Conservation (phyloP, 2,329 filamentous ascomycete species). For the Aspergillus pseudoterreus region DNA sequence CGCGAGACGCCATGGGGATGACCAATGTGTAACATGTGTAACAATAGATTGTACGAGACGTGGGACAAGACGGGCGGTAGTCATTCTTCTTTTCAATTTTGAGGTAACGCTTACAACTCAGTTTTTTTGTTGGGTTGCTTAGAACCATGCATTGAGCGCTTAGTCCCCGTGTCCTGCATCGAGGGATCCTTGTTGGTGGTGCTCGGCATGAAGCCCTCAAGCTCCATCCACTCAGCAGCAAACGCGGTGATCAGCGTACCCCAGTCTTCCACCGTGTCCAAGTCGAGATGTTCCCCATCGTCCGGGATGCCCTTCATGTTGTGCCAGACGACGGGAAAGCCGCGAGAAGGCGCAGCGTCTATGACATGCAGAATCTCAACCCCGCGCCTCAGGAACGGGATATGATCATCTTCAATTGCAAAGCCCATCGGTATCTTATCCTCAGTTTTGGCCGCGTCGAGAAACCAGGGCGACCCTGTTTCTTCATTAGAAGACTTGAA, state of each 20-base stretch:
- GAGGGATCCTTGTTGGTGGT: background rate
- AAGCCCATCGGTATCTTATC: constrained; percentile 45
- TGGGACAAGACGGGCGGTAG: background rate
- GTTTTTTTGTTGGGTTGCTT: constrained; percentile 26
- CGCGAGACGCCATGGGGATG: background rate
- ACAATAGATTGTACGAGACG: constrained; percentile 3
- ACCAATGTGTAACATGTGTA: constrained; percentile 2
- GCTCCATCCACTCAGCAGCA: constrained; percentile 85
- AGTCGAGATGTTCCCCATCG: constrained; percentile 78
- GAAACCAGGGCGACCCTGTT: constrained; percentile 57
- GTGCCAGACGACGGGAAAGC: constrained; percentile 84
- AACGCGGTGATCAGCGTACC: constrained; percentile 78
- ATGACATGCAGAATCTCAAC: constrained; percentile 90
- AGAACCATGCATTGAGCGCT: constrained; percentile 8
- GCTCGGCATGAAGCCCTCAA: constrained; percentile 54
- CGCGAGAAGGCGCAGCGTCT: constrained; percentile 53
- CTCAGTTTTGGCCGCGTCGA: constrained; percentile 57
- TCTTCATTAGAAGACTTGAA: constrained; percentile 54
- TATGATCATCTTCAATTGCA: constrained; percentile 79
- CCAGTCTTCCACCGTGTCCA: constrained; percentile 81
- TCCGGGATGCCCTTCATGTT: constrained; percentile 59
- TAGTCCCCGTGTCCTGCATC: background rate
- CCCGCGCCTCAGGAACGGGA: constrained; percentile 83
- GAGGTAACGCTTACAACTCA: constrained; percentile 38
- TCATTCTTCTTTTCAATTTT: constrained; percentile 7